A percentile compares a stretch with the other conserved stretches of the same genome.
Conservation (phyloP, 768 basidiomycete species). For the Psilocybe azurescens region DNA sequence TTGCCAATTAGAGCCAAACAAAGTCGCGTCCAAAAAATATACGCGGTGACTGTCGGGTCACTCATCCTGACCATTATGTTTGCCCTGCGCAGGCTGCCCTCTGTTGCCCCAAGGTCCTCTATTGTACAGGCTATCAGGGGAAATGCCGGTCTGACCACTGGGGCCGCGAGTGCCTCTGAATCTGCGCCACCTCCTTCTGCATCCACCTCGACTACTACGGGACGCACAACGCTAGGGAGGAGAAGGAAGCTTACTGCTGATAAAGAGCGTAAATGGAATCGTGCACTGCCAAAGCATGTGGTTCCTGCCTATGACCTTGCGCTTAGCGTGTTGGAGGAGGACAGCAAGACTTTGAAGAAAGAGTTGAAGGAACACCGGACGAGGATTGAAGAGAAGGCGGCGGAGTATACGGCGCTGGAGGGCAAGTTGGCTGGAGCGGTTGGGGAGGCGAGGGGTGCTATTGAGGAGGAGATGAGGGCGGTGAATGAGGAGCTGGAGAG, state of each 20-base stretch:
- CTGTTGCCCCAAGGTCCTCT: slow-evolving; percentile 17
- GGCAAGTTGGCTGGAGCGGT: slow-evolving; percentile 20
- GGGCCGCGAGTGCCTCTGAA: slow-evolving; percentile 5
- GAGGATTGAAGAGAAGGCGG: slow-evolving; percentile 31
- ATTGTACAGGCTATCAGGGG: slow-evolving; percentile 23
- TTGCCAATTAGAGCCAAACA: slow-evolving; percentile 16
- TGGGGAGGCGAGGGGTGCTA: slow-evolving; percentile 28
- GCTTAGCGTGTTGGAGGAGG: slow-evolving; percentile 66
- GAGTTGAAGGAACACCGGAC: slow-evolving; percentile 47
- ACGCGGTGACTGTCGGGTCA: neutral
- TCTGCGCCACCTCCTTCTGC: slow-evolving; percentile 14
- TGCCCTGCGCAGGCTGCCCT: slow-evolving; percentile 31
- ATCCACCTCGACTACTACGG: slow-evolving; percentile 1
- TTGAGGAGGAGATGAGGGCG: slow-evolving; percentile 30
- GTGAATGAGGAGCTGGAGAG: slow-evolving; percentile 45
- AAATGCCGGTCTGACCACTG: slow-evolving; percentile 28
- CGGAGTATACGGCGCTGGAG: slow-evolving; percentile 24
- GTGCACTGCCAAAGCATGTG: slow-evolving; percentile 63
- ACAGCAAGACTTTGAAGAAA: slow-evolving; percentile 55
- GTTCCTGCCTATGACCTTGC: slow-evolving; percentile 89
- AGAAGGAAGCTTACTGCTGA: slow-evolving; percentile 48
- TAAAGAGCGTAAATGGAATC: slow-evolving; percentile 60
- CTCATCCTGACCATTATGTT: slow-evolving; percentile 27
- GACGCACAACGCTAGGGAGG: slow-evolving; percentile 30
- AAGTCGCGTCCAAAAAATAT: slow-evolving; percentile 27